Evolutionary conservation across 2,329 filamentous ascomycete genomes (phyloP).

Genomic region (Ceratocystis cacaofunesta): DNA sequence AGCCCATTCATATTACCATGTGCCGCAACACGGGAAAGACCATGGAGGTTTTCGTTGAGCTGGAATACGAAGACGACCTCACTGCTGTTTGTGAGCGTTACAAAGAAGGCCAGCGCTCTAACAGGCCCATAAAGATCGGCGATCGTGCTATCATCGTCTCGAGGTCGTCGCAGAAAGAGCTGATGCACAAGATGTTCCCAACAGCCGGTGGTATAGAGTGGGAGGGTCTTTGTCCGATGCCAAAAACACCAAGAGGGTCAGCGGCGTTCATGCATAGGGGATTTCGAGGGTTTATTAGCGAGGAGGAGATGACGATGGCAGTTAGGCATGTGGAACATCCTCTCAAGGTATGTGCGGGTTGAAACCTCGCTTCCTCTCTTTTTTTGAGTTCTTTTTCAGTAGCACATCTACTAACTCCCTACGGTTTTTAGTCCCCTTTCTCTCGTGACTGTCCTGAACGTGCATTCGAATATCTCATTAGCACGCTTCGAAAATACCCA

Average conservation of each 20-base stretch:
- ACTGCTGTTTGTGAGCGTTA: slow-evolving; percentile 37
- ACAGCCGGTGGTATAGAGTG: slow-evolving; percentile 41
- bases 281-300: slow-evolving; percentile 45
- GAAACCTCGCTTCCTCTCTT: background rate
- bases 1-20: slow-evolving; percentile 50
- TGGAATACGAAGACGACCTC: slow-evolving; percentile 37
- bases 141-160: slow-evolving; percentile 42
- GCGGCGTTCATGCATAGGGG: slow-evolving; percentile 24
- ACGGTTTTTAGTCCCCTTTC: slow-evolving; percentile 38
- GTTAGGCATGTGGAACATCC: slow-evolving; percentile 48
- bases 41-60: slow-evolving; percentile 46
- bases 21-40: slow-evolving; percentile 48
- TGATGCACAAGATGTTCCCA: slow-evolving; percentile 51
- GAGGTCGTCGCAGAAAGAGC: slow-evolving; percentile 37
- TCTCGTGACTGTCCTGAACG: slow-evolving; percentile 47
- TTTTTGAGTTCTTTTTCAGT: background rate
- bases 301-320: slow-evolving; percentile 49
- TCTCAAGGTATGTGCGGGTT: slow-evolving; percentile 39
- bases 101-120: slow-evolving; percentile 24
- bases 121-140: slow-evolving; percentile 37
- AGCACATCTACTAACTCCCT: slow-evolving; percentile 12
- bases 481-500: slow-evolving; percentile 46
- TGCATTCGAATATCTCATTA: slow-evolving; percentile 50
- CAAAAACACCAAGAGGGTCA: slow-evolving; percentile 21
- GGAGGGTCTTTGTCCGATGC: slow-evolving; percentile 32